A percentile compares a stretch with the other conserved stretches of the same genome.
Conservation (phyloP, 768 basidiomycete species). For the Russula sp. region DNA sequence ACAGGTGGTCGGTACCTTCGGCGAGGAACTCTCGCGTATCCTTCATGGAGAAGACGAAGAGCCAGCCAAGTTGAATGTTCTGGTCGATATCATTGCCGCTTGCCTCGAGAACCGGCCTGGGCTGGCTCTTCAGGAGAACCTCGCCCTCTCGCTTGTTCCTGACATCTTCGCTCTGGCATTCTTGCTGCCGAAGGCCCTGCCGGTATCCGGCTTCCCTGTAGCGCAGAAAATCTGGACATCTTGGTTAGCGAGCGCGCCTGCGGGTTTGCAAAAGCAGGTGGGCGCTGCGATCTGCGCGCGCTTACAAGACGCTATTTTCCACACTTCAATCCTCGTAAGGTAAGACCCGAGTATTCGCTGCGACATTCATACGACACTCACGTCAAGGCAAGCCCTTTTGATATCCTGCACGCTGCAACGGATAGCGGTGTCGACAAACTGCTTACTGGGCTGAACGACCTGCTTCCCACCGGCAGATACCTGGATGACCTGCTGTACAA, state of each 20-base stretch:
- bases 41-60: conserved; percentile 14
- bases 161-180: conserved; percentile 45
- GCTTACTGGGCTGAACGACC: conserved; percentile 38
- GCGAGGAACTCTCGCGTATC: conserved; percentile 13
- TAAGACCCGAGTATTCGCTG: conserved; percentile 23
- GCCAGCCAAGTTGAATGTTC: background rate
- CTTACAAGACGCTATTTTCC: conserved; percentile 39
- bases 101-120: conserved; percentile 13
- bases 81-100: conserved; percentile 12
- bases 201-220: conserved; percentile 3
- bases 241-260: conserved; percentile 27
- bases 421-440: conserved; percentile 24
- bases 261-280: conserved; percentile 28
- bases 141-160: conserved; percentile 32
- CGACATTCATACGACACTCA: background rate
- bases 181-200: conserved; percentile 37
- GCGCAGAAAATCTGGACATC: conserved; percentile 32
- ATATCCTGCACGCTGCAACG: conserved; percentile 25
- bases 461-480: conserved; percentile 32
- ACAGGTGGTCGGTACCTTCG: conserved; percentile 21
- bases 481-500: conserved; percentile 23
- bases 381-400: conserved; percentile 25
- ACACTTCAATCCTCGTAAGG: conserved; percentile 32
- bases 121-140: background rate
- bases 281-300: conserved; percentile 36